phyloP scores from a whole-genome alignment of 257 asterid genomes.

The Solanum lycopersicoides region DNA sequence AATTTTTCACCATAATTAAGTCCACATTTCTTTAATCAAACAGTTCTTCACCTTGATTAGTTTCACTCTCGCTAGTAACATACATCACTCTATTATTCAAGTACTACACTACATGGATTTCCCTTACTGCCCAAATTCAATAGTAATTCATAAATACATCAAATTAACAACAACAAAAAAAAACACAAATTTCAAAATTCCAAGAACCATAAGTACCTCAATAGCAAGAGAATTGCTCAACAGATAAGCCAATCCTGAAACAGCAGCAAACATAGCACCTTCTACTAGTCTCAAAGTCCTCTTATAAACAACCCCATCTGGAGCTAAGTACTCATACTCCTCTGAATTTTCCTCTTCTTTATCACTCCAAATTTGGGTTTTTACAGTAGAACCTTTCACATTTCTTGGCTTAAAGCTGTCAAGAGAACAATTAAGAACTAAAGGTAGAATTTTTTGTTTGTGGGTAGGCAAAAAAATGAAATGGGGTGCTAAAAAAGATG shows the following conservation, averaged over 20 bases:
- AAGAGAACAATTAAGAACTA: constrained; percentile 5
- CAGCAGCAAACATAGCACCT: constrained; percentile 97
- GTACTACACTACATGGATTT: neutral
- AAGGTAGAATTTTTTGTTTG: neutral
- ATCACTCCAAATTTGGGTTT: constrained; percentile 22
- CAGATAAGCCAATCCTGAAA: constrained; percentile 82
- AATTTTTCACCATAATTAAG: neutral
- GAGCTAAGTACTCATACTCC: constrained; percentile 63
- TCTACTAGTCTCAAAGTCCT: constrained; percentile 82
- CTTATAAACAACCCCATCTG: constrained; percentile 81
- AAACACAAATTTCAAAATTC: neutral
- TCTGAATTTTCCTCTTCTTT: constrained; percentile 27
- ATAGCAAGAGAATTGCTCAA: constrained; percentile 89
- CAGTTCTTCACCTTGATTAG: neutral
- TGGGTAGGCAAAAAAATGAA: neutral
- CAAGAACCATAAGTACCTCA: constrained; percentile 41
- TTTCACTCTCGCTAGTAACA: neutral
- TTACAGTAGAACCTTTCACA: constrained; percentile 6
- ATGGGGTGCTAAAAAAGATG: neutral
- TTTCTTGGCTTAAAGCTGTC: neutral
- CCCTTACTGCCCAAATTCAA: neutral
- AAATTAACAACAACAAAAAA: neutral
- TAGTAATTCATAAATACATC: neutral
- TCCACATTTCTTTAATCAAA: neutral
- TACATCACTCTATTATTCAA: neutral